Conservation (phyloP, 176 grass and related monocot species). For the Otatea glauca region DNA sequence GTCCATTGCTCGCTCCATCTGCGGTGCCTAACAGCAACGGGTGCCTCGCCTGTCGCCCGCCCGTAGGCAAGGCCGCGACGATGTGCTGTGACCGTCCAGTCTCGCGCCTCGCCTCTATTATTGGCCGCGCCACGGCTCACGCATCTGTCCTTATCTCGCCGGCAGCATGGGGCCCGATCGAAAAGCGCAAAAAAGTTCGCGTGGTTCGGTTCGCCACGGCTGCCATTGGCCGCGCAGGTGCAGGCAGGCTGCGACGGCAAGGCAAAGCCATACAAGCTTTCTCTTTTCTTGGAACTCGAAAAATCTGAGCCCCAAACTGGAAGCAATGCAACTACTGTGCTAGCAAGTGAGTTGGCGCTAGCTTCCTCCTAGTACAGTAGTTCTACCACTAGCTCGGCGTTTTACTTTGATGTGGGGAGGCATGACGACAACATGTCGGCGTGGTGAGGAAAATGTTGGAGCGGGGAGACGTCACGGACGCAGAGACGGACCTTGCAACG, state of each 20-base stretch:
- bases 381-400: background rate
- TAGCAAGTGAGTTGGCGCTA: background rate
- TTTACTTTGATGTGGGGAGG: background rate
- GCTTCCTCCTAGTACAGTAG: background rate
- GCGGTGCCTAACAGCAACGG: background rate
- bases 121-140: conserved; percentile 1
- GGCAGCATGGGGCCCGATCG: conserved; percentile 25
- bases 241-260: background rate
- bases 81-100: background rate
- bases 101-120: background rate
- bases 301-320: background rate
- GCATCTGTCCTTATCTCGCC: conserved; percentile 5
- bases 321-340: background rate
- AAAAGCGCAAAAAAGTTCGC: background rate
- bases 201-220: conserved; percentile 39
- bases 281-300: background rate
- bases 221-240: conserved; percentile 15
- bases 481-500: background rate
- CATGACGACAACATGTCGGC: background rate
- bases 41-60: background rate
- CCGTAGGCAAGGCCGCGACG: background rate
- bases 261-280: background rate
- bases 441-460: background rate
- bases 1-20: background rate
- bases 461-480: background rate